Conservation (phyloP, 2,329 filamentous ascomycete species). For the Thermochaetoides dissita region DNA sequence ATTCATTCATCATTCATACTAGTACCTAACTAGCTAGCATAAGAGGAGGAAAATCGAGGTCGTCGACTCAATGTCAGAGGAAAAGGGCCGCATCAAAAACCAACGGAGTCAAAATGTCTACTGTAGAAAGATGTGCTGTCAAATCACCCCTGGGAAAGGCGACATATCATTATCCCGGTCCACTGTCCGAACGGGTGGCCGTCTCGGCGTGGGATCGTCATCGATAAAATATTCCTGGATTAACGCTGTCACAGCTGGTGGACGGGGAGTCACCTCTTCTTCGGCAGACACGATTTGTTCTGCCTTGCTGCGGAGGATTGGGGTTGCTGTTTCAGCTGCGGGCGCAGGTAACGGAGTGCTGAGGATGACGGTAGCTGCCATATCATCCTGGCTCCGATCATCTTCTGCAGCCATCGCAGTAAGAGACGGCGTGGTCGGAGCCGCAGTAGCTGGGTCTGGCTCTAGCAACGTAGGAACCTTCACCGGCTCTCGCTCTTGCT, state of each 20-base stretch:
- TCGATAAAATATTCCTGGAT: conserved; percentile 7
- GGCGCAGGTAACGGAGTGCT: background rate
- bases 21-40: background rate
- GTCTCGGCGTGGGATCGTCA: conserved; percentile 15
- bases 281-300: background rate
- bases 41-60: background rate
- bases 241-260: conserved; percentile 1
- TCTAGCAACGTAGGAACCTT: no score
- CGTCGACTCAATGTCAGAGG: background rate
- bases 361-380: background rate
- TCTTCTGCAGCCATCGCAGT: background rate
- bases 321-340: background rate
- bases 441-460: no score
- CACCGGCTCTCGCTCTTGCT: no score
- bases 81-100: background rate
- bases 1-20: no score
- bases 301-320: conserved; percentile 7
- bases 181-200: conserved; percentile 10
- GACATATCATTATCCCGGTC: conserved; percentile 9
- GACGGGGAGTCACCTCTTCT: conserved; percentile 17
- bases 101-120: background rate
- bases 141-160: conserved; percentile 12
- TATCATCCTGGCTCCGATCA: conserved; percentile 4
- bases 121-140: background rate
- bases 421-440: no score